Conservation (phyloP, 441 rosid genomes). For the Euphorbia corollata region DNA sequence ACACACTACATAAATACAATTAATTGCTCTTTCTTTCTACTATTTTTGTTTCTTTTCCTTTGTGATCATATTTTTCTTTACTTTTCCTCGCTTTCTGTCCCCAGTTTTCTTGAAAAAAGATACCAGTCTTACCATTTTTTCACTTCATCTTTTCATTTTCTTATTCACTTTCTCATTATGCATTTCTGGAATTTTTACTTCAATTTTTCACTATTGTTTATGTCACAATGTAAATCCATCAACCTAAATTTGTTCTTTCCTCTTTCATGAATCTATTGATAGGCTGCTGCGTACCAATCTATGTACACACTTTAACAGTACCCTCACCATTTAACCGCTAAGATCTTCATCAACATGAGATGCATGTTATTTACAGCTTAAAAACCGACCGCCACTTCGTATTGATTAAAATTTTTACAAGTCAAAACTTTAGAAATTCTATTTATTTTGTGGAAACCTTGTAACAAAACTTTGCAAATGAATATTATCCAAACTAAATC, state of each 20-base stretch:
- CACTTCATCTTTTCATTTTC: background rate
- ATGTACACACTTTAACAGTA: background rate
- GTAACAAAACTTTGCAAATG: too few relatives aligned
- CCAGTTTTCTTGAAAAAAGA: slow-evolving; percentile 12
- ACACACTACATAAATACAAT: background rate
- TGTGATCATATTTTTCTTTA: background rate
- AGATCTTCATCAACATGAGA: too few relatives aligned
- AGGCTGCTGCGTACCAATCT: slow-evolving; percentile 5
- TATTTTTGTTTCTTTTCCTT: too few relatives aligned
- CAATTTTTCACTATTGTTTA: slow-evolving; percentile 13
- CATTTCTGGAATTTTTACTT: slow-evolving; percentile 2
- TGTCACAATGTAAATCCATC: background rate
- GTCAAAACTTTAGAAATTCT: too few relatives aligned
- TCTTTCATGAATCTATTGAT: slow-evolving; percentile 9
- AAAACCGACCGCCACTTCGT: too few relatives aligned
- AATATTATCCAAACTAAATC: too few relatives aligned
- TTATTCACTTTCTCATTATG: background rate
- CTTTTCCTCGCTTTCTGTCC: slow-evolving; percentile 16
- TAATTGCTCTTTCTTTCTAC: slow-evolving; percentile 21
- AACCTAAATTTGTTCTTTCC: background rate
- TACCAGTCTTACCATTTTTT: slow-evolving; percentile 7
- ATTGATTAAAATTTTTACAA: too few relatives aligned
- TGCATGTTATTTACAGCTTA: too few relatives aligned
- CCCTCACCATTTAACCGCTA: too few relatives aligned
- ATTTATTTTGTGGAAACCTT: too few relatives aligned